phyloP scores from a whole-genome alignment of 2,329 filamentous ascomycete genomes.

The Aspergillus novofumigatus region DNA sequence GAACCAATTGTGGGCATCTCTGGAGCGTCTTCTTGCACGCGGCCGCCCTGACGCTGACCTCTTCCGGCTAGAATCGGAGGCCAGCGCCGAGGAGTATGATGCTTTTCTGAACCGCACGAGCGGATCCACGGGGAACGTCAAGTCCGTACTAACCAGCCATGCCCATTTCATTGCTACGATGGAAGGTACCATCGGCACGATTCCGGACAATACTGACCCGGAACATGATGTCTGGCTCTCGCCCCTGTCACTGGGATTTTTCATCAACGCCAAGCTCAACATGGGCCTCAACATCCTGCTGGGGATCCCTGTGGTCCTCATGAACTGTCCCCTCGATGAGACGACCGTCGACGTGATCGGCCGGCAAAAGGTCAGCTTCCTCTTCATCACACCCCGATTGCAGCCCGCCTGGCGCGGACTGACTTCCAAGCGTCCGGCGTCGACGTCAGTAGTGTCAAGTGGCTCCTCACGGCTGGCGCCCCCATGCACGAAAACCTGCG shows the following conservation, averaged over 20 bases:
- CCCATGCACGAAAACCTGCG: constrained; percentile 21
- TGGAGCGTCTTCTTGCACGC: background rate
- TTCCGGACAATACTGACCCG: constrained; percentile 20
- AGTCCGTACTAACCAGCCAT: constrained; percentile 19
- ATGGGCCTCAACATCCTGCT: constrained; percentile 24
- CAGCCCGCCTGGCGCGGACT: constrained; percentile 16
- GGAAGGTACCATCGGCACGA: constrained; percentile 17
- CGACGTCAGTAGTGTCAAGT: constrained; percentile 20
- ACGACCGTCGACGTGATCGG: constrained; percentile 15
- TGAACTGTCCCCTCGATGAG: constrained; percentile 14
- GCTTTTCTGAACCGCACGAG: constrained; percentile 21
- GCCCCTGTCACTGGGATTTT: constrained; percentile 21
- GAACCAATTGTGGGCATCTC: background rate
- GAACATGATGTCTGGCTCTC: constrained; percentile 21
- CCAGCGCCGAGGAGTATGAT: constrained; percentile 8
- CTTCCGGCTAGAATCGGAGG: background rate
- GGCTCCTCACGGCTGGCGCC: constrained; percentile 23
- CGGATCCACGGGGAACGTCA: constrained; percentile 17
- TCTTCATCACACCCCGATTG: constrained; percentile 23
- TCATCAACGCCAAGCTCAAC: constrained; percentile 25
- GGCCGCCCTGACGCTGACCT: background rate
- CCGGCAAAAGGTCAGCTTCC: constrained; percentile 17
- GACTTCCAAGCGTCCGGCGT: constrained; percentile 4
- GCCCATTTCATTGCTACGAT: constrained; percentile 19
- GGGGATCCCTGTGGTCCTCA: constrained; percentile 24